Base-by-base conservation (phyloP, 148 eudicot genomes). In the Rhododendron vialii region DNA sequence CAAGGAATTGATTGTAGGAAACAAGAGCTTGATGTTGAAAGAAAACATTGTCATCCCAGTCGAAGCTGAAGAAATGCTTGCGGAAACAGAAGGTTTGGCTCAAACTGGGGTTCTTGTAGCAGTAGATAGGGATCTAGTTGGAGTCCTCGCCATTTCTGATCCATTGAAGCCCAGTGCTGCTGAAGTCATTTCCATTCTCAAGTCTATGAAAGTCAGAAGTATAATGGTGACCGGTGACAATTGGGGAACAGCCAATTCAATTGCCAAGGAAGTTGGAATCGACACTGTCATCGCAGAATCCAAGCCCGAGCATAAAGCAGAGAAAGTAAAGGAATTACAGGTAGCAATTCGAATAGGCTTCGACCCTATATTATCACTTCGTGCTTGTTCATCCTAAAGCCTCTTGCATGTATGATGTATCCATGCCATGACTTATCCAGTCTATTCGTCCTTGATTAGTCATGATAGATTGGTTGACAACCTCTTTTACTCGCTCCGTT, bases 311-410 rank as follows among this genome's bases (percentile, higher is more conserved):
- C 87, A 90, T 7, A 95, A 95, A 86, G 98, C 96, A 61, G 92
- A 91, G 86, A 92, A 92, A 90, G 89, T 95, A 45, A 92, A 93
- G 89, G 94, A 94, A 81, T 88, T 95, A 86, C 99, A 96, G 98
- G 99, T 95, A 91, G 43, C 74, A 4, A 65, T 14, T 80, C 30
- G 43, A 73, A 65, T 20, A 9, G 36, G 6, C 18, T 76, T 84
- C 9, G 9, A 51, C 20, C n/a, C 51, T 20, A 36, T 76, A 76
- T 38, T 36, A 47, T 76, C 80, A 76, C 36, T 75, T 35, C 43
- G 8, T 35, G 79, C 48, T 18, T 75, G 26, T 76, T 76, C 80
- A 20, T 38, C 24, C 48, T 36, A 18, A 76, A 73, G 38, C 48
- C 1, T 36, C 4, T 36, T 76, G 48, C 79, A 76, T 76, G 7